A percentile compares a stretch with the other conserved stretches of the same genome.
Evolutionary conservation across 495 filamentous ascomycete genomes (phyloP).

Genomic region (Hypoxylon trugodes): DNA sequence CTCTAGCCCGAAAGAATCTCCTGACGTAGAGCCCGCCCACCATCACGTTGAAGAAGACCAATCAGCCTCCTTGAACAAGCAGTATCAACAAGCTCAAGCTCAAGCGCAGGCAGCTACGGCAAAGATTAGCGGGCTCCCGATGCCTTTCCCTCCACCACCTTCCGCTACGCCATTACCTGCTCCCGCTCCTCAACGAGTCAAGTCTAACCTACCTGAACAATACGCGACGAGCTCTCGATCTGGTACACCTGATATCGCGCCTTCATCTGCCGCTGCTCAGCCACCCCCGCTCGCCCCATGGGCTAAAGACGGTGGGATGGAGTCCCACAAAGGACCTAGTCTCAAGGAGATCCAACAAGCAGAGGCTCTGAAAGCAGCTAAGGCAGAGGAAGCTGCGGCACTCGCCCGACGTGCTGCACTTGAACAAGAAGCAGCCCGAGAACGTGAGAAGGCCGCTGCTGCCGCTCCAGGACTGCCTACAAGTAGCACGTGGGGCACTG

Average conservation of each 20-base stretch:
- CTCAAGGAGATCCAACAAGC: slow-evolving; percentile 97
- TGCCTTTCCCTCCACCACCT: slow-evolving; percentile 69
- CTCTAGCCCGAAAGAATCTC: slow-evolving; percentile 1
- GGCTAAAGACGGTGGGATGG: slow-evolving; percentile 80
- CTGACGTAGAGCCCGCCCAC: slow-evolving; percentile 1
- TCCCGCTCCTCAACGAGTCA: slow-evolving; percentile 83
- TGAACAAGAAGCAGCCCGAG: slow-evolving; percentile 78
- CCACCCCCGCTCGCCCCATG: slow-evolving; percentile 85
- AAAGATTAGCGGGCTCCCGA: slow-evolving; percentile 74
- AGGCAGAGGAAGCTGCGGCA: slow-evolving; percentile 83
- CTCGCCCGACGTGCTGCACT: slow-evolving; percentile 78
- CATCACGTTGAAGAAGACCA: slow-evolving; percentile 38
- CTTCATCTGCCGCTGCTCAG: slow-evolving; percentile 49
- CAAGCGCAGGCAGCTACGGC: slow-evolving; percentile 47
- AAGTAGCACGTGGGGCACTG: slow-evolving; percentile 89
- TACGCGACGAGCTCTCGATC: slow-evolving; percentile 77
- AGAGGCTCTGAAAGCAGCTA: slow-evolving; percentile 92
- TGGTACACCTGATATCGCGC: slow-evolving; percentile 69
- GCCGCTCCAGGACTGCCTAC: slow-evolving; percentile 82
- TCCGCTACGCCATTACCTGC: slow-evolving; percentile 79
- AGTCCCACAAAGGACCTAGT: slow-evolving; percentile 85
- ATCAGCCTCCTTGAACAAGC: slow-evolving; percentile 71
- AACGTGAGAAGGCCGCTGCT: slow-evolving; percentile 69
- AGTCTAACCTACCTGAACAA: slow-evolving; percentile 83
- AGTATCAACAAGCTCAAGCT: slow-evolving; percentile 81